Conservation (phyloP, 2,329 filamentous ascomycete genomes). For the Aspergillus pseudoviridinutans region DNA sequence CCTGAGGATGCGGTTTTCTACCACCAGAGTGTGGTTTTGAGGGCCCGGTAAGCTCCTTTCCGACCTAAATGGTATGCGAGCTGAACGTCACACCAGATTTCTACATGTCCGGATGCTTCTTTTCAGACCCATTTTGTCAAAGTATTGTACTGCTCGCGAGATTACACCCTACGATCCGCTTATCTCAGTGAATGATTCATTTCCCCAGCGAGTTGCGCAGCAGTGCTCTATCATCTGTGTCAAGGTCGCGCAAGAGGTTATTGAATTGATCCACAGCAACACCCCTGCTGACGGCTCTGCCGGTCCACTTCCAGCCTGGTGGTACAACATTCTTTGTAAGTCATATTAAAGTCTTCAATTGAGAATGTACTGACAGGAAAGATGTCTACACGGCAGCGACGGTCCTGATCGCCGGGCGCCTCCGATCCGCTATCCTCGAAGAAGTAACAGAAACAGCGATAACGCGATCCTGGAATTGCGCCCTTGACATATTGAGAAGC, state of each 20-base stretch:
- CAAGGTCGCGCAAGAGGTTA: constrained; percentile 29
- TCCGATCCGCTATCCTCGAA: constrained; percentile 24
- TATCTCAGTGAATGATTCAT: constrained; percentile 22
- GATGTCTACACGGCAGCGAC: constrained; percentile 35
- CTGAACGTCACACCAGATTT: constrained; percentile 17
- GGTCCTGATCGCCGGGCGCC: constrained; percentile 29
- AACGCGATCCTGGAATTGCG: constrained; percentile 25
- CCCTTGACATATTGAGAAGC: constrained; percentile 27
- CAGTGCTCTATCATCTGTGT: constrained; percentile 37
- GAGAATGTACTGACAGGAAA: constrained; percentile 10
- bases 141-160: constrained; percentile 28
- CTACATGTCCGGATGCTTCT: constrained; percentile 32
- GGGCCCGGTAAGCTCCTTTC: constrained; percentile 23
- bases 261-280: constrained; percentile 28
- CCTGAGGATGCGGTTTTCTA: constrained; percentile 21
- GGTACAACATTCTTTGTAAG: constrained; percentile 36
- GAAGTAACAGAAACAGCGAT: constrained; percentile 23
- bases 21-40: constrained; percentile 30
- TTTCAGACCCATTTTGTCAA: constrained; percentile 29
- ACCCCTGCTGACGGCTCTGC: constrained; percentile 24
- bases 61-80: not conserved
- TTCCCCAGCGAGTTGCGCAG: constrained; percentile 29
- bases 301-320: constrained; percentile 33
- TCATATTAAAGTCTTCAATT: not conserved
- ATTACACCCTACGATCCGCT: constrained; percentile 13